These are phyloP conservation scores for Ogataea saltuana DNA, from an alignment of 805 yeast species.

Conservation along the genomic window DNA sequence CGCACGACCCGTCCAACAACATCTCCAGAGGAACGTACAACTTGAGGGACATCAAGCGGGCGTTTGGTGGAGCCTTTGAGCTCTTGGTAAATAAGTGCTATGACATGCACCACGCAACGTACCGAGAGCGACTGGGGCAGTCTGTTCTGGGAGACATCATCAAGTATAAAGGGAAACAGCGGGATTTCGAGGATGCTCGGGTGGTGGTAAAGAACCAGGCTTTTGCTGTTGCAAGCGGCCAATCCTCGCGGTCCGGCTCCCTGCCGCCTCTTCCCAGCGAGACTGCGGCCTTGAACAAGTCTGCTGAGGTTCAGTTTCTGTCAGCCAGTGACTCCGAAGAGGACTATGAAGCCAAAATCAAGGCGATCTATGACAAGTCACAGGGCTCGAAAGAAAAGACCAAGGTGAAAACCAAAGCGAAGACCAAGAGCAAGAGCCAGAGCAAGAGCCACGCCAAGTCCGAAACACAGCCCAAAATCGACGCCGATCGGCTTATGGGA, in stretches of 20 bases:
- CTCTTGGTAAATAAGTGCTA: conserved; percentile 73
- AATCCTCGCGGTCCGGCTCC: conserved; percentile 14
- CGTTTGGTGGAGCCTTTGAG: conserved; percentile 88
- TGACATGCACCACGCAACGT: conserved; percentile 64
- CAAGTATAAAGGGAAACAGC: conserved; percentile 66
- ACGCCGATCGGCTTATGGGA: conserved; percentile 31
- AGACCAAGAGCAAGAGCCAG: no score
- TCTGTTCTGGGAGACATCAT: conserved; percentile 81
- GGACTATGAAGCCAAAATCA: conserved; percentile 16
- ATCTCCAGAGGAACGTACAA: conserved; percentile 85
- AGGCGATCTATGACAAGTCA: conserved; percentile 22
- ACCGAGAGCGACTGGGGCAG: conserved; percentile 65
- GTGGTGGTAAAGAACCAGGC: conserved; percentile 63
- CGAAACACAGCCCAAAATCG: conserved; percentile 1
- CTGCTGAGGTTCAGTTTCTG: conserved; percentile 42
- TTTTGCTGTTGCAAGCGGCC: conserved; percentile 32
- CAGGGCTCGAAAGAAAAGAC: conserved; percentile 15
- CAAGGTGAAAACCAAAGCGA: conserved; percentile 3
- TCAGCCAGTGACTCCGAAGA: conserved; percentile 32
- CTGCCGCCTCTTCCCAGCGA: conserved; percentile 38
- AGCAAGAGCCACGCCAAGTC: no score
- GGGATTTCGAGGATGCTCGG: conserved; percentile 80
- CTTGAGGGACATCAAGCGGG: conserved; percentile 73
- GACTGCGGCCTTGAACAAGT: conserved; percentile 36
- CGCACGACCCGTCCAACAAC: conserved; percentile 80